Base-by-base conservation (phyloP, 495 filamentous ascomycete species). In the Lophiotrema nucula region DNA sequence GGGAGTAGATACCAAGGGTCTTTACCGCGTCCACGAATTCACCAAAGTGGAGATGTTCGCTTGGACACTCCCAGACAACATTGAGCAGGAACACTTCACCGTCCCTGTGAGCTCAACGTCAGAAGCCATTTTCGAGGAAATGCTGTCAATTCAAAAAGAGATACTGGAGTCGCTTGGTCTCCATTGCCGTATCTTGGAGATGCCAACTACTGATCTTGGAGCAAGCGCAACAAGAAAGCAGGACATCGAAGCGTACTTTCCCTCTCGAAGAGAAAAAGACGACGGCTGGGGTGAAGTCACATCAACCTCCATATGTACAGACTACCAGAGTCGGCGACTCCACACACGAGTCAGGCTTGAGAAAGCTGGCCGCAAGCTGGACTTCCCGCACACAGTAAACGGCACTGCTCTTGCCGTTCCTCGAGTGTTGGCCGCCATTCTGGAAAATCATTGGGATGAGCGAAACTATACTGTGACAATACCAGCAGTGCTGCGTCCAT, bases 21-120 rank as follows among this genome's bases (percentile, higher is more conserved):
- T 98, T 5, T 98, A 97, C 74, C 86, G 93, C 12, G 93, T 98
- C n/a, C 93, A 97, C 75, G 93, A 98, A 70, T 98, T 98, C 74
- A 95, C 90, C 35, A 98, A 98, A 67, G 92, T 97, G 1, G 93
- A 98, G 70, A 83, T 98, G 76, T 98, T 98, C 69, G 89, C 84
- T 0, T 98, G 92, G 92, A 83, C 83, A 4, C 41, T 73, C 0
- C 83, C 85, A 10, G 76, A 76, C 22, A 48, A 59, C 25, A 22
- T 33, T 39, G 50, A 37, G 1, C 11, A 58, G 8, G 62, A 60
- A 27, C 33, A 54, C 35, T 67, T 69, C 26, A 38, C 43, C 23
- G 41, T 28, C 19, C 41, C 46, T 49, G 48, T 31, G 23, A 43
- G 35, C 16, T 46, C 38, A 31, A 60, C 23, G 11, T 58, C 69